Conservation (phyloP, 345 rosid species). For the Ceriops zippeliana region DNA sequence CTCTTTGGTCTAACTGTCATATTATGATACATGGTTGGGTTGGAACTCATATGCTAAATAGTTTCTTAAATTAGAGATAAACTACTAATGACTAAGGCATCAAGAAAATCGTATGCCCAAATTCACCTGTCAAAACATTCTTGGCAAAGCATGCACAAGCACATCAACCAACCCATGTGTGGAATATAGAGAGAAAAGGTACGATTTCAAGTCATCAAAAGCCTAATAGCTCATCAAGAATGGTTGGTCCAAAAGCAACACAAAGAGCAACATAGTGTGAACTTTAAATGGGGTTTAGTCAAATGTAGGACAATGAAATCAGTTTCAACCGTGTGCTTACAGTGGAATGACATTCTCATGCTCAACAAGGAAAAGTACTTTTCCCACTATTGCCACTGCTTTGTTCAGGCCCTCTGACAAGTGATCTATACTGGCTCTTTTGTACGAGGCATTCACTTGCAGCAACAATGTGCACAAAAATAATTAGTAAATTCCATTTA, state of each 20-base stretch:
- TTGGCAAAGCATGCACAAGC: not conserved
- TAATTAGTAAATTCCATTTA: conserved; percentile 7
- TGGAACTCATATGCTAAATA: too few species aligned
- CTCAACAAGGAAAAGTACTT: conserved; percentile 57
- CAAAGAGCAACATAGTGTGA: too few species aligned
- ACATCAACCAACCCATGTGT: not conserved
- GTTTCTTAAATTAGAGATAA: not conserved
- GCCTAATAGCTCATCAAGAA: not conserved
- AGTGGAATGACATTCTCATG: conserved; percentile 58
- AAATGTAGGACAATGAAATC: not conserved
- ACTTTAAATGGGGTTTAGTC: not conserved
- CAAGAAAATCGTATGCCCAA: not conserved
- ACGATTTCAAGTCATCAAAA: not conserved
- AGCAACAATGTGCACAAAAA: conserved; percentile 9
- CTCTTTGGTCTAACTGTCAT: too few species aligned
- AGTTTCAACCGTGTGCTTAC: conserved; percentile 36
- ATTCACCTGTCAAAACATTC: too few species aligned
- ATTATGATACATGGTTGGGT: too few species aligned
- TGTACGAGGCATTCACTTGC: conserved; percentile 44
- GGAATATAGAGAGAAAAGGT: too few species aligned
- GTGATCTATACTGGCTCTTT: conserved; percentile 40
- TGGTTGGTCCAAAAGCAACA: not conserved
- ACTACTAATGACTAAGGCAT: not conserved
- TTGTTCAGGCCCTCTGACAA: conserved; percentile 60
- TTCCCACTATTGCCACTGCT: conserved; percentile 52